These are phyloP conservation scores for Boletellus deceptivus DNA, from an alignment of 1,284 basidiomycete species.

Conservation along the genomic window DNA sequence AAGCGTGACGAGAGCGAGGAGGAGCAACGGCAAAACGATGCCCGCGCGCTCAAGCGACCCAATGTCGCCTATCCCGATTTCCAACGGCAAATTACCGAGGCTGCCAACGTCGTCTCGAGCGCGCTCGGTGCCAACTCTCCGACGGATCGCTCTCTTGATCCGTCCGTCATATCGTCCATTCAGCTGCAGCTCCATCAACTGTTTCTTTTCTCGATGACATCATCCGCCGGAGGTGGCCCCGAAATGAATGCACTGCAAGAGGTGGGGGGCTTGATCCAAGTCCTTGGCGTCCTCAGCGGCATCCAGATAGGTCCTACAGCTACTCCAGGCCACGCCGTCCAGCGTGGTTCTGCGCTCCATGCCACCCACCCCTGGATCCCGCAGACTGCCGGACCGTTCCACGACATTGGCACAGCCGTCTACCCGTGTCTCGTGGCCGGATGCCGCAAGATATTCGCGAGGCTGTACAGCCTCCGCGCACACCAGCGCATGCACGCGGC, in stretches of 20 bases:
- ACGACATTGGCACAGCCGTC: conserved; percentile 69
- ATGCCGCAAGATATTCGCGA: conserved; percentile 65
- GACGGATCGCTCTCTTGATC: conserved; percentile 46
- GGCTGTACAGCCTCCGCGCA: conserved; percentile 61
- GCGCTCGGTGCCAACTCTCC: conserved; percentile 40
- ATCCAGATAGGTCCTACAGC: conserved; percentile 62
- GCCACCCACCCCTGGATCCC: conserved; percentile 35
- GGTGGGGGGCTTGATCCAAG: conserved; percentile 71
- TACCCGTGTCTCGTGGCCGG: conserved; percentile 63
- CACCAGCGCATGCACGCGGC: conserved; percentile 64
- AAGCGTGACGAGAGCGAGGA: conserved; percentile 61
- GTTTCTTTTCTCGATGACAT: conserved; percentile 72
- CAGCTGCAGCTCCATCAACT: conserved; percentile 68
- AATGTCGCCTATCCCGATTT: conserved; percentile 42
- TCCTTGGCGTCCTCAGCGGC: conserved; percentile 70
- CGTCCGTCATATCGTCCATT: conserved; percentile 59
- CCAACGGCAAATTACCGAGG: conserved; percentile 52
- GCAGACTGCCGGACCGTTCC: conserved; percentile 29
- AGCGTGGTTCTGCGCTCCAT: conserved; percentile 22
- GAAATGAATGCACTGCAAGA: conserved; percentile 63
- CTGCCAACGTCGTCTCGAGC: conserved; percentile 51
- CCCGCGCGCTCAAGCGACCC: conserved; percentile 44
- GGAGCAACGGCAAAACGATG: conserved; percentile 31
- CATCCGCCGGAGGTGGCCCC: conserved; percentile 50
- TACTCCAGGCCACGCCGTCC: conserved; percentile 11